phyloP scores from a whole-genome alignment of 192 early-diverging fungal species.

The Backusella morwellensis region DNA sequence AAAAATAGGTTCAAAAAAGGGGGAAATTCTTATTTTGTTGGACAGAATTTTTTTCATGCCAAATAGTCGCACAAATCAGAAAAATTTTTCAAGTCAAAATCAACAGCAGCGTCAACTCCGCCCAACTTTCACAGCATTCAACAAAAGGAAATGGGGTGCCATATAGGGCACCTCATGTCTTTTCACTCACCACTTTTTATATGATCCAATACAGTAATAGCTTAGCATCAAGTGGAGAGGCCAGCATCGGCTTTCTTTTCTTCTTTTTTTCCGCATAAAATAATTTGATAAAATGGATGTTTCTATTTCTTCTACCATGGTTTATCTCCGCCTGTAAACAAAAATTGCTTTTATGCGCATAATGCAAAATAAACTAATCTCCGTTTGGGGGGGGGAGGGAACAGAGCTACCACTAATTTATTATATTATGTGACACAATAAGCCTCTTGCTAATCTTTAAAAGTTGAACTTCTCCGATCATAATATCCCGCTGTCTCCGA shows the following conservation, averaged over 20 bases:
- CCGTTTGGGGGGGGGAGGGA: not conserved
- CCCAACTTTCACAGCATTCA: not conserved
- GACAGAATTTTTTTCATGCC: not conserved
- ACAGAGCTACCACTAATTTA: not conserved
- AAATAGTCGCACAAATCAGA: not conserved
- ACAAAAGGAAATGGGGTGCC: not conserved
- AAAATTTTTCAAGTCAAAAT: not conserved
- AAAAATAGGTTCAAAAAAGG: not conserved
- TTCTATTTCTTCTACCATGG: not conserved
- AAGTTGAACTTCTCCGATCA: not conserved
- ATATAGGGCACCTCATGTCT: not conserved
- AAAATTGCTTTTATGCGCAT: not conserved
- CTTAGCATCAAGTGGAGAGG: not conserved
- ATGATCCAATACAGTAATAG: not conserved
- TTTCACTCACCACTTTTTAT: not conserved
- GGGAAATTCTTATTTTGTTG: not conserved
- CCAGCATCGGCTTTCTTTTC: not conserved
- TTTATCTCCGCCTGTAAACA: not conserved
- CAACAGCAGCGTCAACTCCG: not conserved
- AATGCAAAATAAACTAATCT: constrained; percentile 6
- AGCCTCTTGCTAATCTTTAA: not conserved
- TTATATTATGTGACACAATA: not conserved
- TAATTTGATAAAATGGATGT: not conserved
- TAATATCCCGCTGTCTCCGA: not conserved
- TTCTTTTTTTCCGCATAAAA: not conserved